Evolutionary conservation across 2,329 filamentous ascomycete species (phyloP).

Genomic region (Rhynchosporium agropyri): DNA sequence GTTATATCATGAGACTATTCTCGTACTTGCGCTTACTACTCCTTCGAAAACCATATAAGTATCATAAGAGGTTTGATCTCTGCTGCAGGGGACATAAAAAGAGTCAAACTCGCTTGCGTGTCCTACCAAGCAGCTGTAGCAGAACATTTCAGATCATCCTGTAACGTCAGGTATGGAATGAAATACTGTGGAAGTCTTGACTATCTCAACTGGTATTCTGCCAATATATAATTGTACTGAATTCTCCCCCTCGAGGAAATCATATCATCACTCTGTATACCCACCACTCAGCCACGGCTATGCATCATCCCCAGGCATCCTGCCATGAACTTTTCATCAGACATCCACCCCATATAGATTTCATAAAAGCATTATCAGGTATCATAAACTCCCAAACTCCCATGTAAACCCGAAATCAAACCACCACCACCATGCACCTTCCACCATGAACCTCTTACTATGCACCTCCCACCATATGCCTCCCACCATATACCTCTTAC

Average conservation of each 20-base stretch:
- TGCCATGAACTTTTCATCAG: constrained; percentile 1
- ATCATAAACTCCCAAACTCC: constrained; percentile 21
- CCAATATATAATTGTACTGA: not conserved
- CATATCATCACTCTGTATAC: not conserved
- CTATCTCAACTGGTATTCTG: not conserved
- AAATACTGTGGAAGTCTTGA: not conserved
- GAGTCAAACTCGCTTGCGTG: too few relatives aligned
- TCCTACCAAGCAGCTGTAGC: too few relatives aligned
- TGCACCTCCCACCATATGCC: too few relatives aligned
- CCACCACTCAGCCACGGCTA: not conserved
- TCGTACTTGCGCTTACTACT: too few relatives aligned
- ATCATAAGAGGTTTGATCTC: too few relatives aligned
- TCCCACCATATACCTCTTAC: not conserved
- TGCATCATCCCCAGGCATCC: constrained; percentile 5
- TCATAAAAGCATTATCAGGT: constrained; percentile 23
- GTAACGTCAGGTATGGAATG: not conserved
- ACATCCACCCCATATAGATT: constrained; percentile 17
- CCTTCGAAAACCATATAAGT: too few relatives aligned
- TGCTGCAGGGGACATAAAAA: too few relatives aligned
- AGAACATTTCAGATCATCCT: not conserved
- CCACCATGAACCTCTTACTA: constrained; percentile 4
- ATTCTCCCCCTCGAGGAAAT: not conserved
- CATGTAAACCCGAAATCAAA: constrained; percentile 5
- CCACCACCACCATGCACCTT: not conserved
- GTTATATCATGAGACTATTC: too few relatives aligned